Evolutionary conservation across 1,284 basidiomycete genomes (phyloP).

Genomic region (Ustilago bromivora): DNA sequence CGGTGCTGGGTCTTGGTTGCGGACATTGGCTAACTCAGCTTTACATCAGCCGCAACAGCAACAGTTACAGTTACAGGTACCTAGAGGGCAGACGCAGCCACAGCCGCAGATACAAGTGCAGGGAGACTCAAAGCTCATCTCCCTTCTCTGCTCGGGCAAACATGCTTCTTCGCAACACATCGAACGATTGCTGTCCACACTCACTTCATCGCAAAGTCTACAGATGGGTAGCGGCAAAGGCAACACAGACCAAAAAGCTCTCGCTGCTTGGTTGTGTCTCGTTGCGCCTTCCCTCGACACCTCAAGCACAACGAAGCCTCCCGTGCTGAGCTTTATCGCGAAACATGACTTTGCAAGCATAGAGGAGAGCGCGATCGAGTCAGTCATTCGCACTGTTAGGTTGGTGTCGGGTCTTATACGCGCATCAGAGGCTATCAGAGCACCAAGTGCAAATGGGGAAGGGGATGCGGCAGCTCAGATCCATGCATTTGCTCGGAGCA

Average conservation of each 20-base stretch:
- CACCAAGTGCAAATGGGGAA: neutral
- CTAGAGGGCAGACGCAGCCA: neutral
- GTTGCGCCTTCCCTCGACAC: neutral
- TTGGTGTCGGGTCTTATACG: constrained; percentile 9
- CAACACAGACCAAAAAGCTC: constrained; percentile 25
- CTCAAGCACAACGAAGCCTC: neutral
- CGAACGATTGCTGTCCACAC: neutral
- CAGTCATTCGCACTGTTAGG: constrained; percentile 1
- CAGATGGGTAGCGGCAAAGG: neutral
- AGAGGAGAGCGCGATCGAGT: constrained; percentile 15
- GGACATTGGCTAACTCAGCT: neutral
- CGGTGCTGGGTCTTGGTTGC: constrained; percentile 15
- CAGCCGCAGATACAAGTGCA: neutral
- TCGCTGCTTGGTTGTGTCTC: constrained; percentile 24
- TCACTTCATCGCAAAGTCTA: neutral
- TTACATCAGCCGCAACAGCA: neutral
- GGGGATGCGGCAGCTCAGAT: neutral
- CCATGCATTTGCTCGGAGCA: neutral
- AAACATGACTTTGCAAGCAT: constrained; percentile 6
- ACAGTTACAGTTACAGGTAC: neutral
- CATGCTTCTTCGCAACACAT: neutral
- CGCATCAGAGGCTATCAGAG: constrained; percentile 11
- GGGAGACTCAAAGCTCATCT: constrained; percentile 1
- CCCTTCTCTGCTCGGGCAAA: constrained; percentile 2
- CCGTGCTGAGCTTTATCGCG: constrained; percentile 17